Conservation (phyloP, 352 stramenopile species). For the Phytophthora uliginosa region DNA sequence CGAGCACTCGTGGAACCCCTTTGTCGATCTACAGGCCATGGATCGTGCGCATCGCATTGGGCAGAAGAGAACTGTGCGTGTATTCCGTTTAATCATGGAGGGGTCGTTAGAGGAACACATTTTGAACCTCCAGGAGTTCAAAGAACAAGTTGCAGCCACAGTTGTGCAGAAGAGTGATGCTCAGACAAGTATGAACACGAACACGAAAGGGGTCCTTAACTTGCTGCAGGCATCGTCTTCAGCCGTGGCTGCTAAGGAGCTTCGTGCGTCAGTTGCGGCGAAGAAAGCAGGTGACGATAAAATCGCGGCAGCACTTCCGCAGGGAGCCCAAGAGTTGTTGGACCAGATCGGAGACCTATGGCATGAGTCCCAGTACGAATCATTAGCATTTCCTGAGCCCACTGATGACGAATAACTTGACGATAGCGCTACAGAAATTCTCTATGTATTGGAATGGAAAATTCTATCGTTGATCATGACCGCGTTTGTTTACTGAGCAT, state of each 20-base stretch:
- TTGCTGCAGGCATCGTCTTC: slow-evolving; percentile 69
- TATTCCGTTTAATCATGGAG: slow-evolving; percentile 86
- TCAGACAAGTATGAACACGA: slow-evolving; percentile 69
- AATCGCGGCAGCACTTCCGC: slow-evolving; percentile 31
- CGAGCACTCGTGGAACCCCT: slow-evolving; percentile 99
- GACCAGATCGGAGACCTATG: slow-evolving; percentile 82
- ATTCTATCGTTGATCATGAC: neutral
- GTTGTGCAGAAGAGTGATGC: slow-evolving; percentile 67
- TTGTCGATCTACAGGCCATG: slow-evolving; percentile 96
- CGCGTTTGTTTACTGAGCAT: slow-evolving; percentile 46
- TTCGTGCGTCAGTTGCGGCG: slow-evolving; percentile 14
- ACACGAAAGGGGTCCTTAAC: slow-evolving; percentile 70
- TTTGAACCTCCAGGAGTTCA: slow-evolving; percentile 84
- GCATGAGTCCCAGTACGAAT: slow-evolving; percentile 87
- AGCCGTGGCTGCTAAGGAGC: slow-evolving; percentile 45
- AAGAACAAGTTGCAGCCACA: slow-evolving; percentile 73
- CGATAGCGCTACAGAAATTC: slow-evolving; percentile 17
- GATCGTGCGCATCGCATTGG: slow-evolving; percentile 86
- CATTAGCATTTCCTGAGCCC: slow-evolving; percentile 63
- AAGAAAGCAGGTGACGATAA: slow-evolving; percentile 5
- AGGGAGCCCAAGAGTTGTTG: slow-evolving; percentile 54
- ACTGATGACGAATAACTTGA: slow-evolving; percentile 12
- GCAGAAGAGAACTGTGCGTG: slow-evolving; percentile 73
- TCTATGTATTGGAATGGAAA: slow-evolving; percentile 19
- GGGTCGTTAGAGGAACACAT: slow-evolving; percentile 84